Base-by-base conservation (phyloP, 441 rosid species). In the Isatis lusitanica region DNA sequence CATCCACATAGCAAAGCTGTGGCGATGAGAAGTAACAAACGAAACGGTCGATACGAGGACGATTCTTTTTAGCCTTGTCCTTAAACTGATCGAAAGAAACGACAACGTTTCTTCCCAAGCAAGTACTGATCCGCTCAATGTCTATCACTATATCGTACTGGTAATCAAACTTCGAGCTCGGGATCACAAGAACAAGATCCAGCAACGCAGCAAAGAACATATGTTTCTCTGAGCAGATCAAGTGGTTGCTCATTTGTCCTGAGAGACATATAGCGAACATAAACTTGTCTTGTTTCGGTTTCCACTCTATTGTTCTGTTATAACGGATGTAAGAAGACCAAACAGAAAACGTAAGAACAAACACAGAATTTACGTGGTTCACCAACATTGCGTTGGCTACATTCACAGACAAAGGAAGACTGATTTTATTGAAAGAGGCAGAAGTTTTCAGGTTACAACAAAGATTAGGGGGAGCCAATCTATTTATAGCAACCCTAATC, bases 161-260 rank as follows among this genome's bases (percentile, higher is more conserved):
- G 55, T 79, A 92, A 83, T 94, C 97, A 26, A 94, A 80, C 56
- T 77, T 88, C 11, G 85, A 70, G 68, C 93, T 90, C 1, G 98
- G 98, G 15, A 94, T 85, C 60, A 94, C 93, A 76, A 94, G 69
- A 60, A 83, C 75, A 66, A 97, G 88, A 76, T 81, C 80, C 52
- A 94, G 63, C 70, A 91, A 36, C 3, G 98, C 97, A 0, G 98
- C 97, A 1, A 94, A 90, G 76, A 94, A 88, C 92, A 94, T 92
- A 48, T 92, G 98, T 56, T 94, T 94, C 80, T 90, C 97, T 64
- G 92, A 63, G 53, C 98, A 94, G 47, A 92, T 94, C 92, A 94
- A 85, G 66, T 88, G 97, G 68, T 94, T 92, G 8, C 97, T 90
- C 98, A 94, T 94, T 74, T 92, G 97, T 35, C 98, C 98, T 0